Evolutionary conservation across 2,329 filamentous ascomycete species (phyloP).

Genomic region (Trichoderma pleuroti): DNA sequence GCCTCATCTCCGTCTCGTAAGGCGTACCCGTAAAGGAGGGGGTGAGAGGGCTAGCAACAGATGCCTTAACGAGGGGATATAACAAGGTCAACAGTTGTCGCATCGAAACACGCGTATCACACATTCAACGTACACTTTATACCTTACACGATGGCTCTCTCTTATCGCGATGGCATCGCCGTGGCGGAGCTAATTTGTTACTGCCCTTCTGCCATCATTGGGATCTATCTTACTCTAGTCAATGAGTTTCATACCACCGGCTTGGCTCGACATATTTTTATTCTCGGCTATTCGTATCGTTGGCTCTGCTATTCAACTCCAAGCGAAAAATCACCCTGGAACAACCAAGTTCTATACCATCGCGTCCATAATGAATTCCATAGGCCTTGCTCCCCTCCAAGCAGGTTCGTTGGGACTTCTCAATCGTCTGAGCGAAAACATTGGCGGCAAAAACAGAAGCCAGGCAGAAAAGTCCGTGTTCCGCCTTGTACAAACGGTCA

Average conservation of each 20-base stretch:
- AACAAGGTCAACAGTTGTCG: not conserved
- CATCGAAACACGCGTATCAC: not conserved
- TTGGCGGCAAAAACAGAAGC: not conserved
- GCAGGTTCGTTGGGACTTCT: not conserved
- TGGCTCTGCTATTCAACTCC: not conserved
- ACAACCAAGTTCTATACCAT: not conserved
- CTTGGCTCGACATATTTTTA: not conserved
- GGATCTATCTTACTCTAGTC: not conserved
- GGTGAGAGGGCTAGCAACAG: not conserved
- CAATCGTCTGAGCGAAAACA: not conserved
- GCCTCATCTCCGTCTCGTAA: not conserved
- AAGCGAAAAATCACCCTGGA: not conserved
- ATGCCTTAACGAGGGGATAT: not conserved
- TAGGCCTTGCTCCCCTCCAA: not conserved
- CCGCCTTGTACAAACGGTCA: not conserved
- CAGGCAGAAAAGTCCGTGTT: not conserved
- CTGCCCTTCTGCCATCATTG: not conserved
- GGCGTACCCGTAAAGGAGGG: not conserved
- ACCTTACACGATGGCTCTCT: not conserved
- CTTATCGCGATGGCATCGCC: not conserved
- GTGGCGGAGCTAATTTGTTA: not conserved
- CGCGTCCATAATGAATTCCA: not conserved
- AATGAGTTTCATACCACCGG: constrained; percentile 6
- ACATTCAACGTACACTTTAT: not conserved
- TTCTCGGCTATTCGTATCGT: not conserved